Evolutionary conservation across 2,329 filamentous ascomycete genomes (phyloP), one percentile per base, ranked within the genome.

Genomic region (Botrytis tulipae): DNA sequence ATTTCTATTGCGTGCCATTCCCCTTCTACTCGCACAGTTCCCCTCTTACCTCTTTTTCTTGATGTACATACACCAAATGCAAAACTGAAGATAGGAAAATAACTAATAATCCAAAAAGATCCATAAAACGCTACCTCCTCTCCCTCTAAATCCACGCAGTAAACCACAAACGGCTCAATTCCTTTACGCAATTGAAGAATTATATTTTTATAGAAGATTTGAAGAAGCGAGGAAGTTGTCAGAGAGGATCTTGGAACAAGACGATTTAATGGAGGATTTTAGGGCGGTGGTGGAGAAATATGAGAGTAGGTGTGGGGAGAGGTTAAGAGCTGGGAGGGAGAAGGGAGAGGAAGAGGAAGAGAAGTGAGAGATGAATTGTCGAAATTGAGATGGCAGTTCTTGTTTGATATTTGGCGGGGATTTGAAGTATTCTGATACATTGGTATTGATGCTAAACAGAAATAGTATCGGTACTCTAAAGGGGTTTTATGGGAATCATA

Each of bases 181-280:
- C 18, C 68, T 81, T 25, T 79, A 82, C 68, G 78, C 80, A 1
- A 78, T 82, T 65, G 81, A 82, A 54, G 80, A 82, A 69, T 59
- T 81, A 25, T 82, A 81, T 73, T 81, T 80, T 65, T 76, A 77
- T 54, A 71, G 71, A 40, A 72, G 75, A 35, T 81, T 79, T 74
- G 73, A 76, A n/a, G 78, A 80, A 46, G 80, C 79, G 16, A 62
- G 46, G 35, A 35, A 44, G 25, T 18, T 80, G 14, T 71, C 76
- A 4, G 76, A 72, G 35, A 71, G 67, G 18, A 76, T 76, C 1
- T 74, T 80, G 63, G 73, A 74, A 14, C 78, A 79, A 12, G 40
- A 61, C 5, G 68, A 77, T 14, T 71, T 80, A 22, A 73, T 68
- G 25, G 74, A 73, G 2, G 79, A 78, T 8, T 78, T 79, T 60